Conservation (phyloP, 257 asterid genomes). For the Nicotiana undulata region DNA sequence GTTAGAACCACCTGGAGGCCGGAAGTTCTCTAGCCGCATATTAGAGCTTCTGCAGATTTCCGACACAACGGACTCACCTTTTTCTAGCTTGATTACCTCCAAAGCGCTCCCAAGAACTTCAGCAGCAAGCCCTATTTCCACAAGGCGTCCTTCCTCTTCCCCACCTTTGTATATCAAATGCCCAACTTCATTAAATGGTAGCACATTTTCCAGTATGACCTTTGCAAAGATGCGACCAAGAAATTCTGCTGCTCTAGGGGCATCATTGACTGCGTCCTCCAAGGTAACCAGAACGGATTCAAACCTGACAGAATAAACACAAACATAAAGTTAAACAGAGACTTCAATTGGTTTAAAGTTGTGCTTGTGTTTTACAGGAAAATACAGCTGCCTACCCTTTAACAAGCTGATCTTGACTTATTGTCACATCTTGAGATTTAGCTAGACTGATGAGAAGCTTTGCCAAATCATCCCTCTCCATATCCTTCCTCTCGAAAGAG, state of each 20-base stretch:
- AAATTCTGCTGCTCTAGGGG: constrained; percentile 46
- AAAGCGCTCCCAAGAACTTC: constrained; percentile 35
- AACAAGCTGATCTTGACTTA: constrained; percentile 60
- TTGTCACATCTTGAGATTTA: constrained; percentile 36
- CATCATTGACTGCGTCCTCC: constrained; percentile 48
- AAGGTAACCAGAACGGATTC: constrained; percentile 24
- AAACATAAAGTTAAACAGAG: constrained; percentile 7
- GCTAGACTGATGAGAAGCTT: constrained; percentile 61
- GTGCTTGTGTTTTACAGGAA: not conserved
- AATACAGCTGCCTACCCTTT: constrained; percentile 50
- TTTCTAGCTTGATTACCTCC: constrained; percentile 31
- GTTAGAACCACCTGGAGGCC: constrained; percentile 35
- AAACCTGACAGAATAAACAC: constrained; percentile 23
- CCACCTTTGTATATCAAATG: constrained; percentile 34
- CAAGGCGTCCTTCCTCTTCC: constrained; percentile 39
- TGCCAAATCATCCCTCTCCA: constrained; percentile 64
- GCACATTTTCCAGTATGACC: constrained; percentile 20
- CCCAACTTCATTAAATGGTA: constrained; percentile 26
- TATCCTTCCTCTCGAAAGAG: constrained; percentile 87
- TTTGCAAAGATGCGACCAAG: constrained; percentile 36
- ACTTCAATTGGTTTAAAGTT: not conserved
- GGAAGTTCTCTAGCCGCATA: constrained; percentile 24
- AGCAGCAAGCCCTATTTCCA: constrained; percentile 42
- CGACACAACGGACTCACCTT: constrained; percentile 22
- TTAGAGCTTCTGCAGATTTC: constrained; percentile 22